phyloP scores from a whole-genome alignment of 257 asterid species.

The Scutellaria galericulata region DNA sequence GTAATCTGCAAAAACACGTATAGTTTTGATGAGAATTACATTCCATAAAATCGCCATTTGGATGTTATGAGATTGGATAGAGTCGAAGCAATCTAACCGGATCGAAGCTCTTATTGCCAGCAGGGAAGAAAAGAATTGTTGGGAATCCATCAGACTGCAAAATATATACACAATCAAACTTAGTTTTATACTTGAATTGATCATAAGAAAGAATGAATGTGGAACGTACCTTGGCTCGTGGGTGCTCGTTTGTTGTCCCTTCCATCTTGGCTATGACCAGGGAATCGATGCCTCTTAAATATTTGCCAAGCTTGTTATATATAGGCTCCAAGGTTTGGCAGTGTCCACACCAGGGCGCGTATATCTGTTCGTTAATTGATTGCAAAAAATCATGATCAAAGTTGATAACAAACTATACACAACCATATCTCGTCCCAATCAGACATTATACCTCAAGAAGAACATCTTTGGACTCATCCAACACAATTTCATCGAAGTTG shows the following conservation, averaged over 20 bases:
- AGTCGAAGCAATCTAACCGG: conserved; percentile 65
- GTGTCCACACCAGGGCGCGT: conserved; percentile 99
- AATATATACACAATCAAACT: background rate
- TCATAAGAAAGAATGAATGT: background rate
- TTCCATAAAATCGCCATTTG: background rate
- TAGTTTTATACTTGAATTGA: too few species aligned
- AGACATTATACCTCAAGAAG: conserved; percentile 81
- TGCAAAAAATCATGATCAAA: conserved; percentile 16
- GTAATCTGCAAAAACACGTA: conserved; percentile 54
- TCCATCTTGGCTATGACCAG: conserved; percentile 98
- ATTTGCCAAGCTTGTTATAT: conserved; percentile 84
- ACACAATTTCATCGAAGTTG: conserved; percentile 89
- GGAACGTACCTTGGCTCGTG: conserved; percentile 84
- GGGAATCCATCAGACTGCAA: conserved; percentile 95
- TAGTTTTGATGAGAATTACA: background rate
- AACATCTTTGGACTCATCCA: conserved; percentile 97
- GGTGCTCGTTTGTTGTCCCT: conserved; percentile 95
- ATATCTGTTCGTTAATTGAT: conserved; percentile 52
- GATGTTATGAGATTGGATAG: background rate
- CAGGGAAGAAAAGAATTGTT: conserved; percentile 92
- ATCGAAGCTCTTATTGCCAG: conserved; percentile 96
- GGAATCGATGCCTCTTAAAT: conserved; percentile 69
- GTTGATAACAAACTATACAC: background rate
- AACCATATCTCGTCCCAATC: background rate
- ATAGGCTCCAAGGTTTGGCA: conserved; percentile 90